Percentiles rank a stretch among this genome's conserved stretches.
Conservation (phyloP, 768 basidiomycete genomes). For the Rhizopogon salebrosus region DNA sequence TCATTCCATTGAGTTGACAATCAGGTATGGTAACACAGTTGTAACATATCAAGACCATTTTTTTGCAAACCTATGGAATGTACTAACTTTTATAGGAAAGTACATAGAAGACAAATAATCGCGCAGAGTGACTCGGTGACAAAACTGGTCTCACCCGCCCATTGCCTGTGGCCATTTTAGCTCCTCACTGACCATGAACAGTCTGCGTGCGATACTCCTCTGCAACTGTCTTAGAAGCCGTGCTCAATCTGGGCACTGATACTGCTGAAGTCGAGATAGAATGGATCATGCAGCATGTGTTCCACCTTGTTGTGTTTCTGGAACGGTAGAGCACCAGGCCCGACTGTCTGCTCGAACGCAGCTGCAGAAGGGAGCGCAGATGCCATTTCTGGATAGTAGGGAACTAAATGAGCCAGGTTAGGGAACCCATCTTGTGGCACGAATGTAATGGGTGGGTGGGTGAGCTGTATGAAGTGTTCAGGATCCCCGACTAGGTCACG, state of each 20-base stretch:
- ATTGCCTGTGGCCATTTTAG: neutral
- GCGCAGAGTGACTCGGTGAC: neutral
- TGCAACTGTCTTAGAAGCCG: neutral
- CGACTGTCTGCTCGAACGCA: neutral
- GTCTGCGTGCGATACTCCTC: neutral
- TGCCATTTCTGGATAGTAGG: neutral
- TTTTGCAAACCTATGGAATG: too few relatives aligned
- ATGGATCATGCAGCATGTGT: conserved; percentile 16
- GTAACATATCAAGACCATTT: too few relatives aligned
- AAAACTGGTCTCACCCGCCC: neutral
- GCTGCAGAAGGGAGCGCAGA: neutral
- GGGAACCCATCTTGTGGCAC: conserved; percentile 19
- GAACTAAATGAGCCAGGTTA: conserved; percentile 12
- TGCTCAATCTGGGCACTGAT: neutral
- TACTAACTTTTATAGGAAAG: too few relatives aligned
- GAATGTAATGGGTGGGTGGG: conserved; percentile 2
- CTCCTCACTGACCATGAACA: neutral
- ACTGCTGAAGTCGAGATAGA: conserved; percentile 12
- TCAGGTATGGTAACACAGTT: too few relatives aligned
- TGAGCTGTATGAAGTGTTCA: conserved; percentile 10
- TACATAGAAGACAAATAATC: neutral
- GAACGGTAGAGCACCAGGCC: neutral
- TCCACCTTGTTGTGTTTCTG: neutral
- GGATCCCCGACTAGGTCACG: conserved; percentile 16
- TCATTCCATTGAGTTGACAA: too few relatives aligned